Evolutionary conservation across 129 eudicot genomes (phyloP), one percentile per base, ranked within the genome.

Genomic region (Flaveria linearis): DNA sequence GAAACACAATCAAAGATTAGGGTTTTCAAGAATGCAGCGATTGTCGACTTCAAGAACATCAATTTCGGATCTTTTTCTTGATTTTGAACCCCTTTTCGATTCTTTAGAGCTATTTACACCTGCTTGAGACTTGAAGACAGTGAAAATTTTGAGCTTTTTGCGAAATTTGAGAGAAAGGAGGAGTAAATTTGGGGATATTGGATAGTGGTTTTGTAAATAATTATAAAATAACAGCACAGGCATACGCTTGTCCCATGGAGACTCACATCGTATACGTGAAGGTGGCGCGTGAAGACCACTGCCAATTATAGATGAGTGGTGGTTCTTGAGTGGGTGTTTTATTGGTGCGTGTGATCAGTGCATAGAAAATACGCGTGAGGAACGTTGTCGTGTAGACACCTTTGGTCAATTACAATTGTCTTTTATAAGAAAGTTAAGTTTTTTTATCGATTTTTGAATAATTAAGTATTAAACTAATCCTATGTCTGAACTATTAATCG

Each of bases 201-300:
- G 79, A 80, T 80, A 73, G 79, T 80, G 84, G 80, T 80, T 74
- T 74, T 80, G 84, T 80, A 80, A 80, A 80, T 80, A 74, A 80
- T 80, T 80, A 55, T 80, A 80, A 80, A 80, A 80, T 80, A 74
- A 80, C 84, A 72, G 73, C 78, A 79, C 33, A 50, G 17, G 77
- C 76, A 64, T 63, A 72, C 53, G 78, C 74, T 63, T 50, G 77
- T 79, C 72, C 4, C 56, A 20, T 56, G 52, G 67, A 15, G 2
- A 23, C 42, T 46, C 15, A 14, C 11, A 12, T 80, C 30, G 12
- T 3, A 1, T 45, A 74, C 46, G 1, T 57, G 43, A 28, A 47
- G 17, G 51, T 14, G 76, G 84, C 64, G 80, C 76, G 84, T 80
- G 80, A 11, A 0, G 0, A 9, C 0, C 55, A 80, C 80, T 0